Conservation (phyloP, 176 grass and related monocot genomes). For the Otatea glauca region DNA sequence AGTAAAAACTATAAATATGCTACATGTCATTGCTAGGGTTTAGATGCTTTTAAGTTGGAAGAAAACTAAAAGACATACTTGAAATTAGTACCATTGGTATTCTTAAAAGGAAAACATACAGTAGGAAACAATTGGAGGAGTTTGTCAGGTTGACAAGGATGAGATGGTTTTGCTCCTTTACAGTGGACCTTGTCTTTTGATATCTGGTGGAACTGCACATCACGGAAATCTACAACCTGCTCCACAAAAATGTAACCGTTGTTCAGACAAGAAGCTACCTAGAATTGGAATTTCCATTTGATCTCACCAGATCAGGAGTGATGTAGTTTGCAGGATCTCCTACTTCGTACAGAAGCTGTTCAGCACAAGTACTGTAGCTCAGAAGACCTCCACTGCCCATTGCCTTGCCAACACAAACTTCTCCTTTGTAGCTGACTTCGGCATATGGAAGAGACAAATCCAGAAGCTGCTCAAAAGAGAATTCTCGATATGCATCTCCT, state of each 20-base stretch:
- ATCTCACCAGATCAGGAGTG: slow-evolving; percentile 94
- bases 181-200: slow-evolving; percentile 75
- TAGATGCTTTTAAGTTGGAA: slow-evolving; percentile 2
- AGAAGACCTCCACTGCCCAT: slow-evolving; percentile 80
- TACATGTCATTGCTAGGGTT: background rate
- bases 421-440: slow-evolving; percentile 76
- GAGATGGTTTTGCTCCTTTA: slow-evolving; percentile 76
- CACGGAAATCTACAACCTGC: slow-evolving; percentile 80
- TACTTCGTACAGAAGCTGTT: slow-evolving; percentile 96
- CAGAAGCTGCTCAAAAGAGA: slow-evolving; percentile 80
- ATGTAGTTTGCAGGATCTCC: slow-evolving; percentile 80
- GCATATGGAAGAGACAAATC: slow-evolving; percentile 94
- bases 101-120: slow-evolving; percentile 57
- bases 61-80: slow-evolving; percentile 20
- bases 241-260: slow-evolving; percentile 44
- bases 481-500: slow-evolving; percentile 79
- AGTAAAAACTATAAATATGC: background rate
- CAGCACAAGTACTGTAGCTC: slow-evolving; percentile 69
- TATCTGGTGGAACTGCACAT: slow-evolving; percentile 69
- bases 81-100: slow-evolving; percentile 36
- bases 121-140: slow-evolving; percentile 74
- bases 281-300: slow-evolving; percentile 33
- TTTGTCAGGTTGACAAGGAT: slow-evolving; percentile 58
- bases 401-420: slow-evolving; percentile 76
- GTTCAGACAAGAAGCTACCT: slow-evolving; percentile 30